Base-by-base conservation (phyloP, 1,139 yeast species). In the Hemisphaericaspora lyxosophila region DNA sequence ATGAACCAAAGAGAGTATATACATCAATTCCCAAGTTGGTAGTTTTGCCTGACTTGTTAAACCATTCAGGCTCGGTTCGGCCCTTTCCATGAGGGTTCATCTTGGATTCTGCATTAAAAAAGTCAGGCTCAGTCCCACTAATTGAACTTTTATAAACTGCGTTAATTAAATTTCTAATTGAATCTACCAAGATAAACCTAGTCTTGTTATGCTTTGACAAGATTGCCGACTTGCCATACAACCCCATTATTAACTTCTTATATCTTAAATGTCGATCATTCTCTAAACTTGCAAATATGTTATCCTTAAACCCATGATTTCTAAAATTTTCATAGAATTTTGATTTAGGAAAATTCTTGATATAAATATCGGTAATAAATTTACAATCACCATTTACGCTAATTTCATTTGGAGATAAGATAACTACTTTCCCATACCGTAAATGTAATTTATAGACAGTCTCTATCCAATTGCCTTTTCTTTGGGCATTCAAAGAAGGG, bases 371-470 rank as follows among this genome's bases (percentile, higher is more conserved):
- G 48, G 72, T 75, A 35, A 81, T 50, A 44, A 67, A 75, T 31
- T 69, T 67, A 6, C 70, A 46, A 37, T 64, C 65, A 13, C 82
- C 82, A 36, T 76, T 68, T 29, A 82, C 72, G 36, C 85, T 80
- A 15, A 84, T 64, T 48, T 82, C 88, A 17, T 63, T 58, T 2
- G 90, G 89, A 1, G 82, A 72, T 12, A 83, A 55, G 9, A 85
- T 62, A 7, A 84, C 82, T 7, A 83, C 66, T 30, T 64, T 70
- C 0, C 90, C 90, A 46, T 81, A 81, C 42, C 61, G 55, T 33
- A 57, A 42, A 48, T 84, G 92, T 41, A 82, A 60, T 2, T 55
- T 38, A 39, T 80, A 75, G 2, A 82, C 75, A 17, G 59, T 62
- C 13, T 59, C 50, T 40, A 80, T 78, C 64, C 89, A 73, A 34